Conservation (phyloP, 345 rosid species). For the Ceriops tagal region DNA sequence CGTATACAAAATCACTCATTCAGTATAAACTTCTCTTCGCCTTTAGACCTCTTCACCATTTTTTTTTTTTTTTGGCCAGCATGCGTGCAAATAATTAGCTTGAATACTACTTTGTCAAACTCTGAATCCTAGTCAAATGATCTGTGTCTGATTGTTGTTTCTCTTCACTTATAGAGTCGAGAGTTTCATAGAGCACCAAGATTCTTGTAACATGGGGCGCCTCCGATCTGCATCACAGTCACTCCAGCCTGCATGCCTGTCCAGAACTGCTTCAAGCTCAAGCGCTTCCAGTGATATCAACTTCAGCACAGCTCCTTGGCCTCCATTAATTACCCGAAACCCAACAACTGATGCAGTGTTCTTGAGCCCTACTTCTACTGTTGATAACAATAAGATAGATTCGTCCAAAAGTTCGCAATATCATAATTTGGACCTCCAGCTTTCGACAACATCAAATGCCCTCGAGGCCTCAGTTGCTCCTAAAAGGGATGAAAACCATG, state of each 20-base stretch:
- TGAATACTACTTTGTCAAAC: neutral
- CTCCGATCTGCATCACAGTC: conserved; percentile 39
- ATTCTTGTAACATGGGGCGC: conserved; percentile 62
- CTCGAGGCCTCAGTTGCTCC: conserved; percentile 25
- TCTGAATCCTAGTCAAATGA: neutral
- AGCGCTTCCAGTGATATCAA: conserved; percentile 56
- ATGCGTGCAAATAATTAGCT: too few species aligned
- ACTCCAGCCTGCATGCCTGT: conserved; percentile 47
- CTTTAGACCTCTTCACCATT: too few species aligned
- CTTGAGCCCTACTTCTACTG: conserved; percentile 20
- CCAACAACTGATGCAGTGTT: conserved; percentile 24
- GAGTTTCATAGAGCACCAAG: conserved; percentile 96
- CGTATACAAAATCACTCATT: too few species aligned
- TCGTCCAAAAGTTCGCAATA: conserved; percentile 15
- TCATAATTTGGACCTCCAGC: conserved; percentile 65
- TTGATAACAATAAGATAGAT: neutral
- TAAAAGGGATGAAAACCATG: conserved; percentile 35
- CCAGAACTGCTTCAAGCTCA: conserved; percentile 60
- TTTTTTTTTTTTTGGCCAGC: too few species aligned
- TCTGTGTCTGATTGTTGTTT: neutral
- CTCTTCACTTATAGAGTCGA: conserved; percentile 56
- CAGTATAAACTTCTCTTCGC: too few species aligned
- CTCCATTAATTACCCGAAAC: conserved; percentile 30
- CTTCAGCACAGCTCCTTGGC: conserved; percentile 44
- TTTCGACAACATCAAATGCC: conserved; percentile 36